Percentiles rank a stretch among this genome's conserved stretches.
Conservation (phyloP, 805 yeast species). For the Wickerhamiella bombiphila region DNA sequence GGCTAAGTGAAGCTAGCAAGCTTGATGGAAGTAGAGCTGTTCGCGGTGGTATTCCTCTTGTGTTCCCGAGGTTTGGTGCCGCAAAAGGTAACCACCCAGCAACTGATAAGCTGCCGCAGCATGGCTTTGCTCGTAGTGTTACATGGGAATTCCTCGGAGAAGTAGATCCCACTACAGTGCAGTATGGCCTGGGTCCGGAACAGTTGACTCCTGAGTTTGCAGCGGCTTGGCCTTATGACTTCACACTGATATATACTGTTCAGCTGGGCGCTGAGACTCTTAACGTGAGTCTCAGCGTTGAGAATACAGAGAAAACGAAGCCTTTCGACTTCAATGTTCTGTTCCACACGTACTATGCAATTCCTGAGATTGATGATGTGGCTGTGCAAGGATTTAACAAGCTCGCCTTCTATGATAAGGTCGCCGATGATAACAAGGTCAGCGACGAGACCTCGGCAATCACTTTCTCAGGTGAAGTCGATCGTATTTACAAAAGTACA, state of each 20-base stretch:
- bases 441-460: constrained; percentile 20
- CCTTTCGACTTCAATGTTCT: constrained; percentile 81
- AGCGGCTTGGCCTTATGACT: constrained; percentile 54
- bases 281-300: constrained; percentile 54
- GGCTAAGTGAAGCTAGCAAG: constrained; percentile 50
- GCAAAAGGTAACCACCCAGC: constrained; percentile 21
- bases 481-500: constrained; percentile 63
- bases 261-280: constrained; percentile 36
- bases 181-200: constrained; percentile 85
- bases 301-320: constrained; percentile 43
- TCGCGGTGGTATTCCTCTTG: constrained; percentile 94
- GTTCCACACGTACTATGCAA: constrained; percentile 76
- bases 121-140: constrained; percentile 87
- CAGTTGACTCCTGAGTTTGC: constrained; percentile 48
- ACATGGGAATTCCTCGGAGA: constrained; percentile 92
- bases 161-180: constrained; percentile 52
- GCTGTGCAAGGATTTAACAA: constrained; percentile 69
- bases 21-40: constrained; percentile 89
- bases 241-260: constrained; percentile 60
- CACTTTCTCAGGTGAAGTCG: constrained; percentile 44
- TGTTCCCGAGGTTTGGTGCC: constrained; percentile 79
- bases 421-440: constrained; percentile 35
- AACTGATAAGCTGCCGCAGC: constrained; percentile 66
- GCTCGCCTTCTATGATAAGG: constrained; percentile 59
- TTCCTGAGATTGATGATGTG: constrained; percentile 64